Conservation (phyloP, 2,329 filamentous ascomycete species). For the Scleromitrula shiraiana region DNA sequence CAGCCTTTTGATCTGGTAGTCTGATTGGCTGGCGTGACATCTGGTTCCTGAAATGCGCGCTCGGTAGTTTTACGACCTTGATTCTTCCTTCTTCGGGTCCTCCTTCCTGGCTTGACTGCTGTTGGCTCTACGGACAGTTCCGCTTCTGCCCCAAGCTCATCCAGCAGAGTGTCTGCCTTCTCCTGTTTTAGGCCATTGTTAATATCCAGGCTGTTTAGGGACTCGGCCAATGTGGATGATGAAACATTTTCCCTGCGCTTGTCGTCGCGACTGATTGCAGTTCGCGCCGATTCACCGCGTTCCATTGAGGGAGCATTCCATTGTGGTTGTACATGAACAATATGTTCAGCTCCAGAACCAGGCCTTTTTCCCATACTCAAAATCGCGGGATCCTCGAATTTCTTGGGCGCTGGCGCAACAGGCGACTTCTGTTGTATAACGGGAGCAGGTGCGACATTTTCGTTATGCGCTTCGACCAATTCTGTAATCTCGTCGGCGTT, state of each 20-base stretch:
- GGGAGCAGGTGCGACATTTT: slow-evolving; percentile 17
- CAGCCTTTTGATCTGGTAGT: slow-evolving; percentile 52
- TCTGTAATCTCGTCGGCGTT: slow-evolving; percentile 28
- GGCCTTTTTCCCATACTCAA: slow-evolving; percentile 31
- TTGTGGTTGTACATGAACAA: slow-evolving; percentile 18
- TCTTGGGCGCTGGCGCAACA: slow-evolving; percentile 11
- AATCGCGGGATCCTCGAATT: slow-evolving; percentile 31
- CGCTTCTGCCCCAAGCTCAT: slow-evolving; percentile 20
- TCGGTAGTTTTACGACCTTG: slow-evolving; percentile 30
- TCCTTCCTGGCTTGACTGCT: slow-evolving; percentile 26
- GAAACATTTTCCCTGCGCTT: slow-evolving; percentile 24
- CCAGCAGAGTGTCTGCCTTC: slow-evolving; percentile 18
- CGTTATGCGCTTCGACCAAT: slow-evolving; percentile 26
- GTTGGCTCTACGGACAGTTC: slow-evolving; percentile 16
- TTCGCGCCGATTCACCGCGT: slow-evolving; percentile 19
- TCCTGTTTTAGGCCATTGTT: slow-evolving; percentile 21
- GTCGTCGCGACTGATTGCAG: slow-evolving; percentile 18
- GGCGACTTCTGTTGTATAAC: slow-evolving; percentile 1
- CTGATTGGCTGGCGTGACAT: slow-evolving; percentile 37
- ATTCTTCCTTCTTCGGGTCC: slow-evolving; percentile 36
- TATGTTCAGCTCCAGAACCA: slow-evolving; percentile 18
- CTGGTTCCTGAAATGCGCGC: slow-evolving; percentile 29
- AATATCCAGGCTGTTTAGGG: slow-evolving; percentile 36
- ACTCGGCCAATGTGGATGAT: slow-evolving; percentile 36
- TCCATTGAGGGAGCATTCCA: slow-evolving; percentile 29